phyloP scores from a whole-genome alignment of 441 rosid species.

The Geranium incanum region DNA sequence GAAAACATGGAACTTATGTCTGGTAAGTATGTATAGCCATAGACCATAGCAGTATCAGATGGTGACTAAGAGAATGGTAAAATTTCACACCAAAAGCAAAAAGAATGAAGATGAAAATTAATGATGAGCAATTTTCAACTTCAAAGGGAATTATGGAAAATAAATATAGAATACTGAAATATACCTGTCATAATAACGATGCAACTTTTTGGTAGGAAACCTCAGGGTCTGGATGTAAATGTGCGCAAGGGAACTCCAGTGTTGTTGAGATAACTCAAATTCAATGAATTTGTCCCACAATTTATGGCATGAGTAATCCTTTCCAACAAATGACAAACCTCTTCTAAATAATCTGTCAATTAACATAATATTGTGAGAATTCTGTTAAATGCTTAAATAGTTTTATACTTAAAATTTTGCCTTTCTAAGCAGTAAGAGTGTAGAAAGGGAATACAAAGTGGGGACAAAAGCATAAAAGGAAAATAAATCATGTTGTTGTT shows the following conservation, averaged over 20 bases:
- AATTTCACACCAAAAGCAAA: not conserved
- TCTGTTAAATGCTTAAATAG: slow-evolving; percentile 2
- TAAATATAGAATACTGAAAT: slow-evolving; percentile 7
- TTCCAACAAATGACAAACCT: slow-evolving; percentile 72
- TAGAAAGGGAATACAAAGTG: not conserved
- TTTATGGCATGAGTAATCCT: slow-evolving; percentile 56
- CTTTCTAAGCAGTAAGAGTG: slow-evolving; percentile 5
- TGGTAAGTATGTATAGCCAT: not conserved
- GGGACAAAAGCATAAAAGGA: not conserved
- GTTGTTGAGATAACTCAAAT: slow-evolving; percentile 47
- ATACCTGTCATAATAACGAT: slow-evolving; percentile 62
- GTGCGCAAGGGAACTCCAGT: slow-evolving; percentile 68
- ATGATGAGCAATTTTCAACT: not conserved
- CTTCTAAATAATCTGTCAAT: slow-evolving; percentile 63
- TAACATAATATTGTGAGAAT: slow-evolving; percentile 9
- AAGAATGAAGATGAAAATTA: not conserved
- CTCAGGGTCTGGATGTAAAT: slow-evolving; percentile 55
- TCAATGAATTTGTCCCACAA: slow-evolving; percentile 82
- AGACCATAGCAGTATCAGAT: not conserved
- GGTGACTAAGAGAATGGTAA: slow-evolving; percentile 10
- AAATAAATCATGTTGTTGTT: not conserved
- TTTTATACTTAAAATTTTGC: not conserved
- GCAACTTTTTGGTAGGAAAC: slow-evolving; percentile 69
- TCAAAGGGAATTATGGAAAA: not conserved
- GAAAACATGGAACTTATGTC: slow-evolving; percentile 19